These are phyloP conservation scores for Pezicula radicicola DNA, from an alignment of 2,329 filamentous ascomycete genomes.

Conservation along the genomic window DNA sequence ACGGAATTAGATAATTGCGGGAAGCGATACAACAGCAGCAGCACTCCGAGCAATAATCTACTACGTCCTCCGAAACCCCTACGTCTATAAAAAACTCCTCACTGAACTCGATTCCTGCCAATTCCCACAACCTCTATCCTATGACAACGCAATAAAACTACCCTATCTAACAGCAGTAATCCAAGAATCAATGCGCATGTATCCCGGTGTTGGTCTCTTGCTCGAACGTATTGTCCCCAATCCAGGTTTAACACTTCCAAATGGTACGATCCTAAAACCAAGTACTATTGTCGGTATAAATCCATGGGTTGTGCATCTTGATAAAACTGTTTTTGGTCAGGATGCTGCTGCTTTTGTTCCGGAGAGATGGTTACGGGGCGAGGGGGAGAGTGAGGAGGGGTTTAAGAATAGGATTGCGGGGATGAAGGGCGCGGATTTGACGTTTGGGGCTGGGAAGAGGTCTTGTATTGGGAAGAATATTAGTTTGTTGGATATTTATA, in stretches of 20 bases:
- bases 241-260: constrained; percentile 33
- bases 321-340: constrained; percentile 39
- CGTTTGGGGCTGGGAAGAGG: constrained; percentile 39
- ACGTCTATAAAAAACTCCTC: constrained; percentile 15
- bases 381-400: constrained; percentile 29
- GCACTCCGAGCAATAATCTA: constrained; percentile 40
- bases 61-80: constrained; percentile 32
- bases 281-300: constrained; percentile 40
- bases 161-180: constrained; percentile 49
- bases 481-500: constrained; percentile 39
- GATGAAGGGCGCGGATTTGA: constrained; percentile 37
- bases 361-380: constrained; percentile 42
- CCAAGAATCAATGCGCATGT: constrained; percentile 45
- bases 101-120: constrained; percentile 35
- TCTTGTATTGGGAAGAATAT: constrained; percentile 40
- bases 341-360: constrained; percentile 43
- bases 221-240: constrained; percentile 48
- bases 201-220: constrained; percentile 44
- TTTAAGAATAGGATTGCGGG: constrained; percentile 30
- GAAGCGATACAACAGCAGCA: constrained; percentile 43
- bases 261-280: constrained; percentile 31
- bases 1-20: constrained; percentile 14
- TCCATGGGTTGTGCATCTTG: constrained; percentile 35
- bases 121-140: constrained; percentile 20
- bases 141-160: constrained; percentile 24